Evolutionary conservation across 2,329 filamentous ascomycete genomes (phyloP).

Genomic region (Thelonectria rubi): DNA sequence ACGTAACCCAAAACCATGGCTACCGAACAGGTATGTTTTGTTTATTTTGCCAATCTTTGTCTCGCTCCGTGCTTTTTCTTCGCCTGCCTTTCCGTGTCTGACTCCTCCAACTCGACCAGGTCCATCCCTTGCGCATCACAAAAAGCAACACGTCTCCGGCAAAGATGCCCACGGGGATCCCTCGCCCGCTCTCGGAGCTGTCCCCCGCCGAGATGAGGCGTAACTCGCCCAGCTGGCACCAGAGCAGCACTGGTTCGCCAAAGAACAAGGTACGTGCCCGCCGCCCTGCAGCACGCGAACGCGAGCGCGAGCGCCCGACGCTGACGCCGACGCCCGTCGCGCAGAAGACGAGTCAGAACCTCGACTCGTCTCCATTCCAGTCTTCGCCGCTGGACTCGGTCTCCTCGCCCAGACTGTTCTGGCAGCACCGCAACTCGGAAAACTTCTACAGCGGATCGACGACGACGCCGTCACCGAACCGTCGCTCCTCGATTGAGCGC

Average conservation of each 20-base stretch:
- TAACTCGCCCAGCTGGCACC: slow-evolving; percentile 93
- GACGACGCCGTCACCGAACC: slow-evolving; percentile 74
- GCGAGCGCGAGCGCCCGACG: slow-evolving; percentile 22
- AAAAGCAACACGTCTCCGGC: slow-evolving; percentile 72
- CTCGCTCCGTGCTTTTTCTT: slow-evolving; percentile 29
- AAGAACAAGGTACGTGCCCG: slow-evolving; percentile 51
- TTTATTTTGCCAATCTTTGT: neutral
- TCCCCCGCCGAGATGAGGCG: slow-evolving; percentile 84
- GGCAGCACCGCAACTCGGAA: slow-evolving; percentile 84
- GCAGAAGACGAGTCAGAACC: slow-evolving; percentile 74
- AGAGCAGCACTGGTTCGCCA: slow-evolving; percentile 67
- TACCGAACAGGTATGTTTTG: slow-evolving; percentile 50
- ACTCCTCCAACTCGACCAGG: slow-evolving; percentile 55
- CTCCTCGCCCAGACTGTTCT: slow-evolving; percentile 86
- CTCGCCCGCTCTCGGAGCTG: slow-evolving; percentile 87
- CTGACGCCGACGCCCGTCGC: slow-evolving; percentile 45
- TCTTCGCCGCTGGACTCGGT: slow-evolving; percentile 76
- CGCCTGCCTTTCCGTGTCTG: slow-evolving; percentile 36
- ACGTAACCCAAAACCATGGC: slow-evolving; percentile 48
- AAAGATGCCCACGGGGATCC: slow-evolving; percentile 69
- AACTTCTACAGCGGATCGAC: slow-evolving; percentile 70
- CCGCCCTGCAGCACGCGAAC: slow-evolving; percentile 8
- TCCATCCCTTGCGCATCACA: slow-evolving; percentile 82
- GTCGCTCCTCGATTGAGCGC: slow-evolving; percentile 92
- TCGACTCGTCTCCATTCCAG: slow-evolving; percentile 85